phyloP scores from a whole-genome alignment of 1,284 basidiomycete genomes.

The Papiliotrema nemorosa region DNA sequence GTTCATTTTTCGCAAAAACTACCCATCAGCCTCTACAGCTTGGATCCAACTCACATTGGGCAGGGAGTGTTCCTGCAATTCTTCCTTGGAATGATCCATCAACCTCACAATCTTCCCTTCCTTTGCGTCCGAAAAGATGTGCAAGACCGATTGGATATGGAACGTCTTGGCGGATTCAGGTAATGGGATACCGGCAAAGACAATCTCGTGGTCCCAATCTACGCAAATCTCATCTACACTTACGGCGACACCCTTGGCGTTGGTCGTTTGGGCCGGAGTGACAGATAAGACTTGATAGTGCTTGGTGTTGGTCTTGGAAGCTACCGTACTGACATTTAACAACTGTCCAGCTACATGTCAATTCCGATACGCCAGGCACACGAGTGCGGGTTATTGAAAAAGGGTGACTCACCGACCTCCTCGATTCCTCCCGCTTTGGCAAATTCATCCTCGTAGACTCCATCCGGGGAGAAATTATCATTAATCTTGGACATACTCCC shows the following conservation, averaged over 20 bases:
- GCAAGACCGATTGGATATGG: slow-evolving; percentile 29
- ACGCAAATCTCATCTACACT: slow-evolving; percentile 26
- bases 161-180: slow-evolving; percentile 25
- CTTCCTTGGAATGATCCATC: slow-evolving; percentile 32
- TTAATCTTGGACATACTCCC: slow-evolving; percentile 36
- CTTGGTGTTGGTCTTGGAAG: slow-evolving; percentile 25
- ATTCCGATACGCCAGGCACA: not conserved
- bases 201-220: slow-evolving; percentile 29
- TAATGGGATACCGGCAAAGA: slow-evolving; percentile 21
- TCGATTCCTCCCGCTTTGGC: slow-evolving; percentile 30
- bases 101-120: slow-evolving; percentile 35
- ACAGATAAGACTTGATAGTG: slow-evolving; percentile 19
- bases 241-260: slow-evolving; percentile 6
- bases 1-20: slow-evolving; percentile 29
- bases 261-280: slow-evolving; percentile 10
- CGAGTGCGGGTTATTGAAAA: too few species aligned
- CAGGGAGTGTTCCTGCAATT: slow-evolving; percentile 32
- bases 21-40: not conserved
- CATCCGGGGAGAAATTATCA: slow-evolving; percentile 31
- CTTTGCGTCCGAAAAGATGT: slow-evolving; percentile 21
- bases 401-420: slow-evolving; percentile 31
- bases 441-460: slow-evolving; percentile 39
- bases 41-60: slow-evolving; percentile 15
- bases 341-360: slow-evolving; percentile 32
- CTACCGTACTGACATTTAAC: slow-evolving; percentile 31